Percentiles rank a stretch among this genome's conserved stretches.
Evolutionary conservation across 768 basidiomycete genomes (phyloP).

Genomic region (Phaeotremella skinneri): DNA sequence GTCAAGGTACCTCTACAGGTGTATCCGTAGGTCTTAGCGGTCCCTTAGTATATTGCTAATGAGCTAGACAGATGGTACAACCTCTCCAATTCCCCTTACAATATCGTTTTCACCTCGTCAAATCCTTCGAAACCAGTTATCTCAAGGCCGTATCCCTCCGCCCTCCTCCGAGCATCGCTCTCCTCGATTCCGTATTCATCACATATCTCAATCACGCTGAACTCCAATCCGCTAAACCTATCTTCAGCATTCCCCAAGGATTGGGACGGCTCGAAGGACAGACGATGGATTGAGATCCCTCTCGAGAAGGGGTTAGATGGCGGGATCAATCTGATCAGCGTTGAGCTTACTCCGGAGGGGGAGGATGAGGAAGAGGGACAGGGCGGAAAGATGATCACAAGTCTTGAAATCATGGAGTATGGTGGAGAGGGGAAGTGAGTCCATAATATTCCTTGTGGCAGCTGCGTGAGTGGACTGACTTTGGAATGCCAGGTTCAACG

Average conservation of each 20-base stretch:
- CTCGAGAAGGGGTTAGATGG: conserved; percentile 22
- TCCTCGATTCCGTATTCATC: conserved; percentile 43
- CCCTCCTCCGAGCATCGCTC: conserved; percentile 40
- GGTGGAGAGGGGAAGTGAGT: conserved; percentile 35
- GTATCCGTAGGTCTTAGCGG: conserved; percentile 44
- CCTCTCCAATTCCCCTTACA: conserved; percentile 24
- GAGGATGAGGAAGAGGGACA: conserved; percentile 26
- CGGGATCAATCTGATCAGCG: conserved; percentile 16
- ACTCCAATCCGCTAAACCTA: conserved; percentile 21
- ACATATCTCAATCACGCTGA: conserved; percentile 33
- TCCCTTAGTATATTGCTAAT: background rate
- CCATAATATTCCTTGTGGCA: no score
- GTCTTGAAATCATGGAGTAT: conserved; percentile 47
- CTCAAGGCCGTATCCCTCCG: conserved; percentile 30
- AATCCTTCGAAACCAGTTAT: background rate
- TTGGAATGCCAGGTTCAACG: conserved; percentile 30
- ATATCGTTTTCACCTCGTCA: conserved; percentile 30
- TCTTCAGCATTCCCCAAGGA: conserved; percentile 16
- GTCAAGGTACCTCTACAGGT: conserved; percentile 41
- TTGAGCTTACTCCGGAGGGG: conserved; percentile 32
- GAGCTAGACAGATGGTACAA: conserved; percentile 38
- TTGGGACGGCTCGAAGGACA: conserved; percentile 38
- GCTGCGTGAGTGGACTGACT: no score
- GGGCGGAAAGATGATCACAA: conserved; percentile 48
- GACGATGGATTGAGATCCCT: conserved; percentile 42